Evolutionary conservation across 1,284 basidiomycete genomes (phyloP).

Genomic region (Gastroboletus turbinatus): DNA sequence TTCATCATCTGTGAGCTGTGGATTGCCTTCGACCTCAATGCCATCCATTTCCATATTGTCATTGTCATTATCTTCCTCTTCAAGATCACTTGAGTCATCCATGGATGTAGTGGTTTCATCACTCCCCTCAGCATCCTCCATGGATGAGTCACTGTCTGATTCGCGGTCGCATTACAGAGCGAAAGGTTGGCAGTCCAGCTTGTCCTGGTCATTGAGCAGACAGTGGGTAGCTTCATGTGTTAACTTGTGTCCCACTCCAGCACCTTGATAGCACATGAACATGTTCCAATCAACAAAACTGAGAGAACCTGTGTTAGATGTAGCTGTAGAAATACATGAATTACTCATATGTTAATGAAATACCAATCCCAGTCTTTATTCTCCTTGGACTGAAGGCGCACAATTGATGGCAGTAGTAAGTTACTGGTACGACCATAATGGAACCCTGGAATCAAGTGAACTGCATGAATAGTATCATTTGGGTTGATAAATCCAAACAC

Average conservation of each 20-base stretch:
- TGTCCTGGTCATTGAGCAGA: not conserved
- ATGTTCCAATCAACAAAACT: not conserved
- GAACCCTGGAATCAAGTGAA: not conserved
- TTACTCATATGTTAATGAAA: not conserved
- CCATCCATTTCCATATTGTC: not conserved
- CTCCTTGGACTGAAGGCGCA: not conserved
- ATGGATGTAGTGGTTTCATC: not conserved
- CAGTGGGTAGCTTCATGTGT: not conserved
- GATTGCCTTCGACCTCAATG: not conserved
- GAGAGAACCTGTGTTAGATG: too few relatives aligned
- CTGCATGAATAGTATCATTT: not conserved
- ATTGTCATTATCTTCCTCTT: not conserved
- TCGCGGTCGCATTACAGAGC: not conserved
- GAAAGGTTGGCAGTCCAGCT: not conserved
- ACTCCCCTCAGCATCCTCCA: not conserved
- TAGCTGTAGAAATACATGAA: not conserved
- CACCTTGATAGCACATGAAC: not conserved
- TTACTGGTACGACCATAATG: not conserved
- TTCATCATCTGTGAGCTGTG: too few relatives aligned
- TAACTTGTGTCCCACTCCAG: not conserved
- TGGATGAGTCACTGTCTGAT: not conserved
- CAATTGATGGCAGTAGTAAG: not conserved
- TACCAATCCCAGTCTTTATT: not conserved
- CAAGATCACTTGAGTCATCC: not conserved
- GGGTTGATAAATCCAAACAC: not conserved